Percentiles rank a stretch among this genome's conserved stretches.
Evolutionary conservation across 1,284 basidiomycete species (phyloP).

Genomic region (Trametes polyzona): DNA sequence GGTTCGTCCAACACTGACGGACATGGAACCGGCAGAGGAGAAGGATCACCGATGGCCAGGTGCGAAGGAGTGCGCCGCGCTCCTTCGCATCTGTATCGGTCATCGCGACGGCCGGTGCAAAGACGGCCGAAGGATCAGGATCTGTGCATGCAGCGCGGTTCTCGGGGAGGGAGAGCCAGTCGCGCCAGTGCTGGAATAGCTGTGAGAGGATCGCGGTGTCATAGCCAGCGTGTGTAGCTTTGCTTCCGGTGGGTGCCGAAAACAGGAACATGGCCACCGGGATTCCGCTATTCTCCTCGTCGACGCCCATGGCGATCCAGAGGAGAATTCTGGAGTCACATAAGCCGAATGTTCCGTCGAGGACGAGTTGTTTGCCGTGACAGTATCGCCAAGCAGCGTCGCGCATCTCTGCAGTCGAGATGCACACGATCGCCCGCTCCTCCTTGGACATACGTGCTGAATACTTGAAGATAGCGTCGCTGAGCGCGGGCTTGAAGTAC

Average conservation of each 20-base stretch:
- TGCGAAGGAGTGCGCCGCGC: conserved; percentile 33
- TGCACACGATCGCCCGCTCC: conserved; percentile 35
- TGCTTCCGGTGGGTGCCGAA: conserved; percentile 38
- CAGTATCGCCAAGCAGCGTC: conserved; percentile 39
- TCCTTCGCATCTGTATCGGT: conserved; percentile 46
- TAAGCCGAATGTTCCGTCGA: conserved; percentile 46
- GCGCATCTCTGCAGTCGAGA: conserved; percentile 40
- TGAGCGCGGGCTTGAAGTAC: conserved; percentile 28
- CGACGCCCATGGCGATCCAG: conserved; percentile 41
- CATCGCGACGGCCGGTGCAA: conserved; percentile 36
- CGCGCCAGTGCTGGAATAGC: conserved; percentile 34
- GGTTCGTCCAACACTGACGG: conserved; percentile 43
- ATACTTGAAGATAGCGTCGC: conserved; percentile 35
- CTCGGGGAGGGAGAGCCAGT: conserved; percentile 10
- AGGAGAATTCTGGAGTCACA: conserved; percentile 37
- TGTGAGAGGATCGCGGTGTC: conserved; percentile 36
- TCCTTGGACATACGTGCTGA: conserved; percentile 10
- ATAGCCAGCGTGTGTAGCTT: conserved; percentile 40
- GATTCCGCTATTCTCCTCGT: conserved; percentile 34
- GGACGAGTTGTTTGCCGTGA: conserved; percentile 37
- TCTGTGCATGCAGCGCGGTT: background rate
- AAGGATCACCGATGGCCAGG: conserved; percentile 37
- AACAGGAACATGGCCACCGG: conserved; percentile 43
- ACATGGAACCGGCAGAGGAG: conserved; percentile 46
- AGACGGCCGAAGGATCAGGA: conserved; percentile 5